Percentiles rank a stretch among this genome's conserved stretches.
These are phyloP conservation scores for Beauveria medogensis DNA, from an alignment of 2,329 filamentous ascomycete genomes.

Conservation along the genomic window DNA sequence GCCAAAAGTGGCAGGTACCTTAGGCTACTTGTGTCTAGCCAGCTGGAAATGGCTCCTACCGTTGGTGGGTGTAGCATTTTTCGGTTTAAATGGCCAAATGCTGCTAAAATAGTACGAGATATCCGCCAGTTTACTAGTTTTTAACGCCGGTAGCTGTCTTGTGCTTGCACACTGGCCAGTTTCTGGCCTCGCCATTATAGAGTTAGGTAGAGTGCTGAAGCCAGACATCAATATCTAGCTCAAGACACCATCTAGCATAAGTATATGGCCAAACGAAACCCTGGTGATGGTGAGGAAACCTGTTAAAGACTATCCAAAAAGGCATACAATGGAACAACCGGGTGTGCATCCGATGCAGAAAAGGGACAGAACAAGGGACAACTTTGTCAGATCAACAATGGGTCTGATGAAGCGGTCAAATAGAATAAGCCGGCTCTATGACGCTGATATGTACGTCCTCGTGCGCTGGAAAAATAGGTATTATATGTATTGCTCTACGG, in stretches of 20 bases:
- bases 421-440: background rate
- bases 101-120: too few species aligned
- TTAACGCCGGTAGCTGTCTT: too few species aligned
- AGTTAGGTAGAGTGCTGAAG: background rate
- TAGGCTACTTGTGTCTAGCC: too few species aligned
- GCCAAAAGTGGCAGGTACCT: too few species aligned
- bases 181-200: too few species aligned
- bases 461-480: background rate
- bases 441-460: background rate
- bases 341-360: background rate
- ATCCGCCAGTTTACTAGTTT: too few species aligned
- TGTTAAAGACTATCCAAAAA: background rate
- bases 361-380: background rate
- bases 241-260: background rate
- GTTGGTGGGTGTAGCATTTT: too few species aligned
- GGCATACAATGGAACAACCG: background rate
- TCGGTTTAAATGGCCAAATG: too few species aligned
- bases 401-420: background rate
- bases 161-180: too few species aligned
- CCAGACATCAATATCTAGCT: background rate
- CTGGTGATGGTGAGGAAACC: background rate
- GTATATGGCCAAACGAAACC: background rate
- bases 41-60: too few species aligned
- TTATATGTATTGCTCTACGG: background rate
- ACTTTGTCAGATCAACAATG: background rate